Conservation (phyloP, 139 green algal species). For the Coelastrella sp. region DNA sequence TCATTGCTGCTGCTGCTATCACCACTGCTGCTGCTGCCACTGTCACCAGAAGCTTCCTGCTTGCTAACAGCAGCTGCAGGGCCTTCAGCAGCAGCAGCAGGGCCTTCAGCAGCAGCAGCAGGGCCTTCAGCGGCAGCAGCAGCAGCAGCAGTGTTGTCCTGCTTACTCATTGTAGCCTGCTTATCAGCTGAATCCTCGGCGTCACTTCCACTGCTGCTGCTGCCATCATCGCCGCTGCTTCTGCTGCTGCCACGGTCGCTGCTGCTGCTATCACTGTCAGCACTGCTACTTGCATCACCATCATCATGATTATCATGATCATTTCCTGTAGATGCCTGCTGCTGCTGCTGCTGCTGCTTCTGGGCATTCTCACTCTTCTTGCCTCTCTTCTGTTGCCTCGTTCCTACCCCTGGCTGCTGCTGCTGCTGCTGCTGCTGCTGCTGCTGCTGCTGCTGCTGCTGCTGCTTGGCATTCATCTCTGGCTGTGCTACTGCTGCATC, state of each 20-base stretch:
- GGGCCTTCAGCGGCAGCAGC: background rate
- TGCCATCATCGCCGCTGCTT: background rate
- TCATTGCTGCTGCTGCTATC: background rate
- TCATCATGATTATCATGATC: background rate
- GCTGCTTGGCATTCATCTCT: too few relatives aligned
- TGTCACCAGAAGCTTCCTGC: background rate
- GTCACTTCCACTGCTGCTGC: background rate
- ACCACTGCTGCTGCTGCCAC: background rate
- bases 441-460: constrained; percentile 36
- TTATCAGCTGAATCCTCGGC: background rate
- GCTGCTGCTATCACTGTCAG: background rate
- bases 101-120: background rate
- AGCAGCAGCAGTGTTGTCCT: background rate
- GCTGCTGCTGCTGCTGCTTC: constrained; percentile 24
- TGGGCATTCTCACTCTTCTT: background rate
- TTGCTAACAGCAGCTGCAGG: background rate
- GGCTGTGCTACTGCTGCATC: too few relatives aligned
- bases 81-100: background rate
- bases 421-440: background rate
- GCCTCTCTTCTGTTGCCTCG: background rate
- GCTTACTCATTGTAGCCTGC: background rate
- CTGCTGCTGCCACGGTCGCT: background rate
- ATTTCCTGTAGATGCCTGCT: background rate
- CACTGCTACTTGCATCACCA: background rate
- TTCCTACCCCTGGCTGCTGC: background rate